Percentiles rank a stretch among this genome's conserved stretches.
These are phyloP conservation scores for Metschnikowia gelsemii DNA, from an alignment of 805 yeast species.

Conservation along the genomic window DNA sequence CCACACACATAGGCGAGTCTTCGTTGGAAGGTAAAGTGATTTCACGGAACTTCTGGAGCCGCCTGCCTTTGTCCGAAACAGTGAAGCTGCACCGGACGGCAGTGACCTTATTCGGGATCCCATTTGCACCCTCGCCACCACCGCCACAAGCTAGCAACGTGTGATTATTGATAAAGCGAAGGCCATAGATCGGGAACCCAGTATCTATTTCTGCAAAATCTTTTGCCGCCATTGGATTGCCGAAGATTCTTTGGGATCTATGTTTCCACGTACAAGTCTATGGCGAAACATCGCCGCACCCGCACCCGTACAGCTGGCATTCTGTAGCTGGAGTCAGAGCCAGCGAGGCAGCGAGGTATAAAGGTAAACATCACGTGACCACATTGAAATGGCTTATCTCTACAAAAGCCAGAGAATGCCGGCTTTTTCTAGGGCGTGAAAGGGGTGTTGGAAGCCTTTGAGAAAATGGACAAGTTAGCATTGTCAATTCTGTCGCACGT, in stretches of 20 bases:
- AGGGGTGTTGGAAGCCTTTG: background rate
- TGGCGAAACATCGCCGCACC: no score
- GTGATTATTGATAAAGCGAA: slow-evolving; percentile 61
- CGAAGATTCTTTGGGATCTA: background rate
- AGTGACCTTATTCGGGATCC: slow-evolving; percentile 80
- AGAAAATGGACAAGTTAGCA: slow-evolving; percentile 9
- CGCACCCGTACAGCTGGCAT: no score
- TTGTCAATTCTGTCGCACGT: slow-evolving; percentile 23
- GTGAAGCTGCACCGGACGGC: slow-evolving; percentile 59
- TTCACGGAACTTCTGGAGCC: slow-evolving; percentile 62
- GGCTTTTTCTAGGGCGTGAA: background rate
- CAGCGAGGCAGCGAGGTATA: slow-evolving; percentile 1
- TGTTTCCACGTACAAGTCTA: background rate
- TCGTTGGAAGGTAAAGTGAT: slow-evolving; percentile 59
- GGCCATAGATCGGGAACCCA: slow-evolving; percentile 82
- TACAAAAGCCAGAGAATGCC: background rate
- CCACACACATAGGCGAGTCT: slow-evolving; percentile 88
- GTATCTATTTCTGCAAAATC: slow-evolving; percentile 38
- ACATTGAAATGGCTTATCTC: background rate
- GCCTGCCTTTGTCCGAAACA: slow-evolving; percentile 39
- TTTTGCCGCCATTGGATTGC: slow-evolving; percentile 16
- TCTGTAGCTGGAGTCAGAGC: no score
- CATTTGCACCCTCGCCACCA: slow-evolving; percentile 92
- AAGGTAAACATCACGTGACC: slow-evolving; percentile 3
- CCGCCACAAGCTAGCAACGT: slow-evolving; percentile 83